phyloP scores from a whole-genome alignment of 2,329 filamentous ascomycete species.

The Spiromastix sp. region DNA sequence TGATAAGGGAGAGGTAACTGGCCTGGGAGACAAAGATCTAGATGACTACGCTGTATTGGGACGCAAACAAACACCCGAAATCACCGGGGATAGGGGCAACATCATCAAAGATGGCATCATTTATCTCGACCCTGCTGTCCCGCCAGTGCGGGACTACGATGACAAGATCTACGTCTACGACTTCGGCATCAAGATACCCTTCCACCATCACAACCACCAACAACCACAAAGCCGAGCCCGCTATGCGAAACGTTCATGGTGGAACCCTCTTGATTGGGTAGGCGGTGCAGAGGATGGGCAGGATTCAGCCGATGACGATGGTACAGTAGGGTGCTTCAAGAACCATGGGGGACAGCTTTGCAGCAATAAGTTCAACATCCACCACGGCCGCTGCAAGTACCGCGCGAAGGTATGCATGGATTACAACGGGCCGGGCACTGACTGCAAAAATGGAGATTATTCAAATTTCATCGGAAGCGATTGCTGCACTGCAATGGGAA shows the following conservation, averaged over 20 bases:
- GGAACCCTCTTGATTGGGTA: not conserved
- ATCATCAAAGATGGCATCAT: conserved; percentile 7
- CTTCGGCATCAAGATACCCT: conserved; percentile 2
- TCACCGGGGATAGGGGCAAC: conserved; percentile 6
- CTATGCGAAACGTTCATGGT: not conserved
- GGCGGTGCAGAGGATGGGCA: conserved; percentile 1
- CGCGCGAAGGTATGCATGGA: conserved; percentile 2
- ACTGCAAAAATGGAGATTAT: conserved; percentile 4
- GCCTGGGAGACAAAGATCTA: not conserved
- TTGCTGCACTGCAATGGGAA: conserved; percentile 3
- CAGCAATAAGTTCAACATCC: conserved; percentile 6
- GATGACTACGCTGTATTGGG: conserved; percentile 4
- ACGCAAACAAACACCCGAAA: conserved; percentile 1
- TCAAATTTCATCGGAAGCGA: conserved; percentile 5
- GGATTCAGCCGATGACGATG: not conserved
- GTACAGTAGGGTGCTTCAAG: conserved; percentile 1
- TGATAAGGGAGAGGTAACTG: conserved; percentile 4
- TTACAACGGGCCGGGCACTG: conserved; percentile 2
- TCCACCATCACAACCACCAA: conserved; percentile 3
- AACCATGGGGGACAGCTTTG: conserved; percentile 4
- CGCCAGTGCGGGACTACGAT: conserved; percentile 1
- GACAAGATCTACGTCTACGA: conserved; percentile 4
- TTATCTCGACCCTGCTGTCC: conserved; percentile 2
- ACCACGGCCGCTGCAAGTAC: conserved; percentile 3
- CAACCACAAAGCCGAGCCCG: too few species aligned